Conservation (phyloP, 2,329 filamentous ascomycete genomes). For the Ambrosiella xylebori region DNA sequence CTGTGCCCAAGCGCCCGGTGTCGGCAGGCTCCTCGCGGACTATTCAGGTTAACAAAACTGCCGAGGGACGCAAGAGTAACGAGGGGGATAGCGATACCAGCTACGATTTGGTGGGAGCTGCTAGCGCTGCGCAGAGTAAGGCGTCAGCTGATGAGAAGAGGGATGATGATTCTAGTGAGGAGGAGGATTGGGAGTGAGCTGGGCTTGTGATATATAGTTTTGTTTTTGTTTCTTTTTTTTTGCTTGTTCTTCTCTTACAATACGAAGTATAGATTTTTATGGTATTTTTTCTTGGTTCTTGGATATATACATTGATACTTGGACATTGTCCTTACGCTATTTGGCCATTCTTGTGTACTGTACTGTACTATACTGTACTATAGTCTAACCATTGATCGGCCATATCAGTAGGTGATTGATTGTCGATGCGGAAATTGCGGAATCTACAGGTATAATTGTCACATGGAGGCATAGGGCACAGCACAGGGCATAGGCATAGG, state of each 20-base stretch:
- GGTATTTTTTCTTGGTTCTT: too few species aligned
- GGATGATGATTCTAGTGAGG: constrained; percentile 44
- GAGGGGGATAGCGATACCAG: constrained; percentile 89
- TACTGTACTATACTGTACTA: too few species aligned
- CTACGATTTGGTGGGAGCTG: constrained; percentile 77
- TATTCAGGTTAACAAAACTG: constrained; percentile 41
- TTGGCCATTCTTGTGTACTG: too few species aligned
- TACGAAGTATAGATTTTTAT: too few species aligned
- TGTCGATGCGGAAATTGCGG: too few species aligned
- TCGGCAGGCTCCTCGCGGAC: constrained; percentile 43
- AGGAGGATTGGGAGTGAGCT: constrained; percentile 55
- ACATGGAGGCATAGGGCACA: too few species aligned
- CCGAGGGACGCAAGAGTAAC: constrained; percentile 55
- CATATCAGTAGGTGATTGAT: too few species aligned
- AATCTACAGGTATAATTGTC: too few species aligned
- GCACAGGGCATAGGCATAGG: too few species aligned
- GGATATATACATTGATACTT: too few species aligned
- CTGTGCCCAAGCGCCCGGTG: constrained; percentile 24
- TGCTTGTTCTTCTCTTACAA: not conserved
- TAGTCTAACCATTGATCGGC: too few species aligned
- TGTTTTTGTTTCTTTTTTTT: not conserved
- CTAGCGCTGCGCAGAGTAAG: constrained; percentile 60
- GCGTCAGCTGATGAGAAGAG: constrained; percentile 40
- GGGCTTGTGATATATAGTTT: not conserved
- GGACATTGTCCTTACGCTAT: too few species aligned